A percentile compares a stretch with the other conserved stretches of the same genome.
Evolutionary conservation across 345 rosid genomes (phyloP).

Genomic region (Kernera saxatilis): DNA sequence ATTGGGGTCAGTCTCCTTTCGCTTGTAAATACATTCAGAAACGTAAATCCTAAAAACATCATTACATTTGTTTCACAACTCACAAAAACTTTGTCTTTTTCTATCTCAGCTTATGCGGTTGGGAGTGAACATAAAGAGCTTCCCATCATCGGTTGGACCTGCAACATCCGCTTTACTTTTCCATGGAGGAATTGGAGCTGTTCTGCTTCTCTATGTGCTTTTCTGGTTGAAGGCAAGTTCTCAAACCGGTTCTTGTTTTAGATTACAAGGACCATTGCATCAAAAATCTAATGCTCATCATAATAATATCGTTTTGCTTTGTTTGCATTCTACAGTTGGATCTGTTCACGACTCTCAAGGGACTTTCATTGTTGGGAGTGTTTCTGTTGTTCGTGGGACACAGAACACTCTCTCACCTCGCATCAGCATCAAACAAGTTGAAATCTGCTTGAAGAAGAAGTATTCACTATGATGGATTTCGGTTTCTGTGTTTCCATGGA

Average conservation of each 20-base stretch:
- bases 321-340: slow-evolving; percentile 53
- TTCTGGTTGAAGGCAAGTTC: slow-evolving; percentile 89
- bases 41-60: neutral
- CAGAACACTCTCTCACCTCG: slow-evolving; percentile 71
- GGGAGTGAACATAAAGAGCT: slow-evolving; percentile 87
- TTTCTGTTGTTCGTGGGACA: slow-evolving; percentile 85
- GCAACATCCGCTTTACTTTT: slow-evolving; percentile 68
- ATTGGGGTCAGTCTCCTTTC: slow-evolving; percentile 66
- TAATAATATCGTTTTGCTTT: neutral
- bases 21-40: neutral
- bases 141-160: slow-evolving; percentile 63
- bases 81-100: neutral
- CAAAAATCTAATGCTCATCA: neutral
- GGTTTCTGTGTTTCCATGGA: neutral
- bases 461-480: neutral
- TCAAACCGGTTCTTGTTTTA: neutral
- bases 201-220: slow-evolving; percentile 71
- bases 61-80: neutral
- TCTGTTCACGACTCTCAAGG: slow-evolving; percentile 84
- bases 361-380: slow-evolving; percentile 67
- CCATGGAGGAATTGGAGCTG: slow-evolving; percentile 83
- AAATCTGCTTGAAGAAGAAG: slow-evolving; percentile 55
- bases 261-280: neutral
- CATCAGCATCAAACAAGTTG: slow-evolving; percentile 72
- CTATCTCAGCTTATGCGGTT: slow-evolving; percentile 50